A percentile compares a stretch with the other conserved stretches of the same genome.
These are phyloP conservation scores for Planoprotostelium fungivorum DNA, from an alignment of 78 protist genomes.

Conservation along the genomic window DNA sequence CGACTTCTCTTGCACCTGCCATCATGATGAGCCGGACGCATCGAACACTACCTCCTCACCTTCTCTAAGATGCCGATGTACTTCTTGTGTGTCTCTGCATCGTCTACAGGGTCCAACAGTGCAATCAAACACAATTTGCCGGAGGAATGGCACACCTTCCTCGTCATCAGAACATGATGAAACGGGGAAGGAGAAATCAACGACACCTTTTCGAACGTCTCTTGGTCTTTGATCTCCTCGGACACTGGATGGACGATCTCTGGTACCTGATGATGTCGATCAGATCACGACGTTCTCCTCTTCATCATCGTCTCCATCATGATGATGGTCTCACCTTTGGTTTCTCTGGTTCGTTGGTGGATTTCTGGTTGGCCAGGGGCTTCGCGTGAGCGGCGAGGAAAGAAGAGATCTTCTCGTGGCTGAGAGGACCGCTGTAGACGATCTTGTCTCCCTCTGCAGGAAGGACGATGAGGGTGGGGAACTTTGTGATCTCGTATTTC, in stretches of 20 bases:
- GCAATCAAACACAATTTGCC: neutral
- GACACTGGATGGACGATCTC: neutral
- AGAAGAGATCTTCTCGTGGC: neutral
- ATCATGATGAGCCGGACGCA: no score
- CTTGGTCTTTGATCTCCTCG: neutral
- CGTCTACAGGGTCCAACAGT: neutral
- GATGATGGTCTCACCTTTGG: neutral
- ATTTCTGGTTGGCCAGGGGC: neutral
- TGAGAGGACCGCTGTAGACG: neutral
- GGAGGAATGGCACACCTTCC: neutral
- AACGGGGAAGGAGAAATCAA: neutral
- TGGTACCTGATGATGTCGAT: no score
- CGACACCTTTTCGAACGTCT: neutral
- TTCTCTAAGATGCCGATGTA: neutral
- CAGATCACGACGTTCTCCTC: no score
- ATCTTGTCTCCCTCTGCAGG: neutral
- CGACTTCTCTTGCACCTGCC: neutral
- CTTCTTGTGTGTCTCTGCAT: neutral
- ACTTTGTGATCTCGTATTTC: neutral
- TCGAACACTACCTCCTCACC: neutral
- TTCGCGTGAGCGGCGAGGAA: neutral
- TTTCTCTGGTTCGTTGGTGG: neutral
- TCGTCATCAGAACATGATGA: neutral
- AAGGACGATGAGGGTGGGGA: neutral
- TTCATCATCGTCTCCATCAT: neutral